These are phyloP conservation scores for Huntiella bhutanensis DNA, from an alignment of 2,329 filamentous ascomycete species.

Conservation along the genomic window DNA sequence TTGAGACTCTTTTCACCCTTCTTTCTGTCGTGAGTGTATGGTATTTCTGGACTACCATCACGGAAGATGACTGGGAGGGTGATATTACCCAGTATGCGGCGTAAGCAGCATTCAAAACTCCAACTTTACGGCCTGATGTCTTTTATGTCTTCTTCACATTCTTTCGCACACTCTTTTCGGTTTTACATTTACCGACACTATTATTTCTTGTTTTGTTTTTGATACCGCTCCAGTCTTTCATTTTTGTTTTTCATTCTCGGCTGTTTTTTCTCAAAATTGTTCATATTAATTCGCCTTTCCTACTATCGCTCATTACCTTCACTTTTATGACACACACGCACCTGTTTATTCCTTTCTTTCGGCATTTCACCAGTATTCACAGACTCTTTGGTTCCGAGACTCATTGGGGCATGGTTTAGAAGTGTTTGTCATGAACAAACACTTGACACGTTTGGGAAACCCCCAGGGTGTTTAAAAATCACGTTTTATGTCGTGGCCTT, in stretches of 20 bases:
- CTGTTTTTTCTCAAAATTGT: background rate
- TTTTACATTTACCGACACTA: background rate
- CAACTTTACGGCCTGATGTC: background rate
- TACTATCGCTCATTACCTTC: background rate
- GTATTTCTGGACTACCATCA: constrained; percentile 98
- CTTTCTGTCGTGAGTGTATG: constrained; percentile 67
- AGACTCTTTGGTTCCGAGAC: no score
- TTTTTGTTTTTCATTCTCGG: background rate
- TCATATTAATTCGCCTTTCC: background rate
- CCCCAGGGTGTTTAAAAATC: no score
- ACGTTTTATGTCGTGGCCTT: no score
- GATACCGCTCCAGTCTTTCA: background rate
- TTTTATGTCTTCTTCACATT: constrained; percentile 1
- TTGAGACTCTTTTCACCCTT: constrained; percentile 83
- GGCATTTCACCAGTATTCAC: background rate
- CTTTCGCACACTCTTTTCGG: constrained; percentile 1
- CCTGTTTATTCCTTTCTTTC: constrained; percentile 2
- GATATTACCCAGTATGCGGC: constrained; percentile 15
- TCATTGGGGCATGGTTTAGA: no score
- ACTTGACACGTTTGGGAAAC: no score
- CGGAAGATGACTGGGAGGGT: constrained; percentile 90
- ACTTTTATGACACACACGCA: background rate
- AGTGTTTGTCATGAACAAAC: no score
- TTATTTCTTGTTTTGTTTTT: background rate
- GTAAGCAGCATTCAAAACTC: background rate